Evolutionary conservation across 1,284 basidiomycete species (phyloP), one percentile per base, ranked within the genome.

Genomic region (Malassezia slooffiae): DNA sequence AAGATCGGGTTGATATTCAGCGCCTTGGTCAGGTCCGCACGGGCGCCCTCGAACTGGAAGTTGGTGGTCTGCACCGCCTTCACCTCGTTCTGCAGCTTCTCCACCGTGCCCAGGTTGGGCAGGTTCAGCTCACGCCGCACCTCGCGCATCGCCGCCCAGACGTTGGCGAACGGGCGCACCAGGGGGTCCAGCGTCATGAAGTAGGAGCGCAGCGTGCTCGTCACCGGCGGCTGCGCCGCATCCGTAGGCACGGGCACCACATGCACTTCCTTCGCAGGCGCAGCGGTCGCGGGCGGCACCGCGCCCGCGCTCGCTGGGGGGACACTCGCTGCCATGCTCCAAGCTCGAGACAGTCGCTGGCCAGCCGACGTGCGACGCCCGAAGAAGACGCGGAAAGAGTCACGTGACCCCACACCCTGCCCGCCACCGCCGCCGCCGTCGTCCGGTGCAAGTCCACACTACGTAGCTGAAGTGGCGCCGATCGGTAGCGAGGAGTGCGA

Each of bases 41-140:
- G 79, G 16, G 76, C 91, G 55, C 93, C 93, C 75, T 99, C 93
- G 71, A 96, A 97, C 70, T 90, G 80, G 73, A 83, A 91, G 76
- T 95, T 95, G 51, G 81, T 83, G 51, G 95, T 74, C 70, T 88
- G 87, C 15, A 88, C 91, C 52, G 79, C 87, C 73, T 62, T 65
- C 28, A 62, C 62, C 41, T 67, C 62, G 13, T 54, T 44, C 43
- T 63, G 62, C 29, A 69, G 54, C 16, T 53, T 45, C 49, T 69
- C 66, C 27, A 63, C 57, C 4, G 64, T 63, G 37, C 66, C 66
- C 4, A 61, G 61, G 51, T 58, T 63, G 34, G 66, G 57, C 31
- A 69, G 55, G 20, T 52, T 54, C 21, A 69, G 57, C 26, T 41
- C 49, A 8, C 47, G 50, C 23, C 63, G 54, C 16, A 55, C 57